Evolutionary conservation across 805 yeast genomes (phyloP).

Genomic region (Schwanniomyces yamadae): DNA sequence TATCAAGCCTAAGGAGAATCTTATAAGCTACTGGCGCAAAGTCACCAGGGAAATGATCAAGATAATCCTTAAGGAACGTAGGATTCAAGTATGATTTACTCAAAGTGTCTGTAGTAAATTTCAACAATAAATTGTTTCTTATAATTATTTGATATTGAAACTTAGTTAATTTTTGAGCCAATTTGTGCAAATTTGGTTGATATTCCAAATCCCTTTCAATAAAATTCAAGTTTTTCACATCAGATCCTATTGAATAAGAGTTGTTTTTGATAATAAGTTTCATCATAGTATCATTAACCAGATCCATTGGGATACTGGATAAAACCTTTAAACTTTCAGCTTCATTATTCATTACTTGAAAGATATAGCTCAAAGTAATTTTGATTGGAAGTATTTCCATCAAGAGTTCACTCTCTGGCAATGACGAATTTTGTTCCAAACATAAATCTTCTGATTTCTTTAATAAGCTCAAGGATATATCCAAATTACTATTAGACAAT

Average conservation of each 20-base stretch:
- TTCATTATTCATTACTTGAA: slow-evolving; percentile 34
- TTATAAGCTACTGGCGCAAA: slow-evolving; percentile 28
- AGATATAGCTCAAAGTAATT: slow-evolving; percentile 58
- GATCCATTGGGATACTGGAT: slow-evolving; percentile 25
- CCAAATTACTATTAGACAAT: slow-evolving; percentile 40
- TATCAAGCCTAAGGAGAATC: slow-evolving; percentile 26
- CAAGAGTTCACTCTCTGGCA: slow-evolving; percentile 45
- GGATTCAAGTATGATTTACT: slow-evolving; percentile 24
- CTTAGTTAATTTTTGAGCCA: slow-evolving; percentile 27
- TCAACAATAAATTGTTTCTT: slow-evolving; percentile 47
- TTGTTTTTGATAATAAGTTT: slow-evolving; percentile 47
- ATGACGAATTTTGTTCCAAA: slow-evolving; percentile 33
- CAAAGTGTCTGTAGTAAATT: slow-evolving; percentile 39
- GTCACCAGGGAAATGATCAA: slow-evolving; percentile 29
- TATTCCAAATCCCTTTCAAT: slow-evolving; percentile 36
- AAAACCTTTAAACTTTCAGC: slow-evolving; percentile 38
- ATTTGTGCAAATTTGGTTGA: slow-evolving; percentile 32
- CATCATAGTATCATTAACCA: slow-evolving; percentile 38
- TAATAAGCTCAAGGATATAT: slow-evolving; percentile 42
- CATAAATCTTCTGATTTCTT: slow-evolving; percentile 47
- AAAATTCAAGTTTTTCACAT: slow-evolving; percentile 27
- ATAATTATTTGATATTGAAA: slow-evolving; percentile 41
- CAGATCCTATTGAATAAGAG: slow-evolving; percentile 26
- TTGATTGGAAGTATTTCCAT: slow-evolving; percentile 60
- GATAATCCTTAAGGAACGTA: slow-evolving; percentile 17